Evolutionary conservation across 768 basidiomycete species (phyloP).

Genomic region (Boletus coccyginus): DNA sequence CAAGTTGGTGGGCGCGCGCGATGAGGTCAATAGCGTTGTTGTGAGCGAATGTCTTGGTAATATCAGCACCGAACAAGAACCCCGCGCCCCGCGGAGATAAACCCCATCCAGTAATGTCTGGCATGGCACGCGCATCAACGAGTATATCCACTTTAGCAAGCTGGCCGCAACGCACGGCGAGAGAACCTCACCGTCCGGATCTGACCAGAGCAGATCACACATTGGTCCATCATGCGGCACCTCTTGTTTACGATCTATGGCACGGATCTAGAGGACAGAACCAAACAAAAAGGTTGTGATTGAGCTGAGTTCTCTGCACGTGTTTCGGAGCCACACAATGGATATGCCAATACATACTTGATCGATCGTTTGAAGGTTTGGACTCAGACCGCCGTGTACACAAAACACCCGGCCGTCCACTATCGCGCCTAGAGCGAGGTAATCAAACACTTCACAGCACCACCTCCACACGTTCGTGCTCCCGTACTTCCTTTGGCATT

Average conservation of each 20-base stretch:
- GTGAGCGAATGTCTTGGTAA: constrained; percentile 86
- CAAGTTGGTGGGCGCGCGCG: constrained; percentile 95
- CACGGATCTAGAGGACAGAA: constrained; percentile 64
- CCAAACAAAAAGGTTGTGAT: constrained; percentile 22
- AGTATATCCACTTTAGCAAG: constrained; percentile 24
- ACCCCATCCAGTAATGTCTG: constrained; percentile 93
- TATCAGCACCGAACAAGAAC: constrained; percentile 91
- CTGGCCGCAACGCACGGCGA: constrained; percentile 2
- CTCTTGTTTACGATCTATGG: constrained; percentile 94
- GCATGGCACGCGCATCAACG: background rate
- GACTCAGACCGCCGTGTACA: constrained; percentile 95
- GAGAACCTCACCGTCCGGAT: constrained; percentile 78
- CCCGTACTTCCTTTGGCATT: constrained; percentile 95
- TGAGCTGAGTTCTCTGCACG: constrained; percentile 11
- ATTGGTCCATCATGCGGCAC: constrained; percentile 98
- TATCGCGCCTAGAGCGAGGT: constrained; percentile 89
- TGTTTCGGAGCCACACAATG: constrained; percentile 18
- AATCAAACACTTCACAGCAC: constrained; percentile 99
- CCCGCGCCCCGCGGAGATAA: constrained; percentile 97
- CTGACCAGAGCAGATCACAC: constrained; percentile 99
- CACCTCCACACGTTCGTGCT: constrained; percentile 94
- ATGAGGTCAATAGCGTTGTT: constrained; percentile 92
- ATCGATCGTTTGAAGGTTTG: constrained; percentile 81
- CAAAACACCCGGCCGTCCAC: constrained; percentile 98
- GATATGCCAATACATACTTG: constrained; percentile 54